Conservation (phyloP, 345 rosid species). For the Populus simonii region DNA sequence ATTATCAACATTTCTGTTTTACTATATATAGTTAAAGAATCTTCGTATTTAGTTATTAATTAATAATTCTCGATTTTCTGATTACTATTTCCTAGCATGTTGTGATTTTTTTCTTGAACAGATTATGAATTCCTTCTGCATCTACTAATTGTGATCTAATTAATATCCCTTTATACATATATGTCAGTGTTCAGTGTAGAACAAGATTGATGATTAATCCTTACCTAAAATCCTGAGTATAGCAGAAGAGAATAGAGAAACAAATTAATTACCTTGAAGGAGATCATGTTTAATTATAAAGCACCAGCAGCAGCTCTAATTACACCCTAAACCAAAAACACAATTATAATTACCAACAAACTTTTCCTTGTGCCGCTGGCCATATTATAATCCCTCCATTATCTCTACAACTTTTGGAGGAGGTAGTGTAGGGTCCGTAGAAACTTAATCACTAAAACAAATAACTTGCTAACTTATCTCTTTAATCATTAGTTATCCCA, state of each 20-base stretch:
- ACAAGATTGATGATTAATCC: background rate
- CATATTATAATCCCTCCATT: background rate
- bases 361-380: background rate
- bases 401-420: background rate
- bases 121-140: background rate
- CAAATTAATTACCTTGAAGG: background rate
- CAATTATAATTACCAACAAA: background rate
- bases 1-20: no score
- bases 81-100: background rate
- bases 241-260: background rate
- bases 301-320: background rate
- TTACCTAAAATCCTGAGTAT: background rate
- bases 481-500: slow-evolving; percentile 24
- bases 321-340: background rate
- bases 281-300: background rate
- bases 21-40: no score
- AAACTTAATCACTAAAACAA: background rate
- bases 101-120: no score
- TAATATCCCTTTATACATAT: background rate
- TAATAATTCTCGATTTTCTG: background rate
- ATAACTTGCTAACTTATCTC: slow-evolving; percentile 2
- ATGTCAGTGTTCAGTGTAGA: background rate
- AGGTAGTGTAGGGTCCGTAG: background rate
- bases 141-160: background rate
- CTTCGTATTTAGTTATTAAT: no score